A percentile compares a stretch with the other conserved stretches of the same genome.
Conservation (phyloP, 768 basidiomycete species). For the Pilatotrama ljubarskyi region DNA sequence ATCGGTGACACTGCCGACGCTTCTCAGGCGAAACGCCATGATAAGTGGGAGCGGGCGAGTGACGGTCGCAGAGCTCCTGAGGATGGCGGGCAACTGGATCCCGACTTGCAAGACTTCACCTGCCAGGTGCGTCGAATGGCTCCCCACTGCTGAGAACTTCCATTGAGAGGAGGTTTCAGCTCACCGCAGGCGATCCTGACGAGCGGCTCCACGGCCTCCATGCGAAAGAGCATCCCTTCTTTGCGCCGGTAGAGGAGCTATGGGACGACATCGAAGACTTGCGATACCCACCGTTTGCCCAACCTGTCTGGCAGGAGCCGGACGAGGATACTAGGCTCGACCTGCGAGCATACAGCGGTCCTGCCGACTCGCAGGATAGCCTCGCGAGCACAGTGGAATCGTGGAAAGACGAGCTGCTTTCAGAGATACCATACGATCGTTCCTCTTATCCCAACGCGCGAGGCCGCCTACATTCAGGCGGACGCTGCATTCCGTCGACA, state of each 20-base stretch:
- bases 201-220: slow-evolving; percentile 9
- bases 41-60: slow-evolving; percentile 13
- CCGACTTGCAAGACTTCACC: background rate
- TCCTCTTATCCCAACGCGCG: background rate
- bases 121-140: background rate
- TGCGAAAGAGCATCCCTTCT: slow-evolving; percentile 10
- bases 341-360: slow-evolving; percentile 12
- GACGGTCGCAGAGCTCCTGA: background rate
- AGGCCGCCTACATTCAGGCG: background rate
- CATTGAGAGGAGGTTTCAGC: background rate
- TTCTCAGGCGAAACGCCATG: background rate
- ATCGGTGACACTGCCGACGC: background rate
- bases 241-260: slow-evolving; percentile 4
- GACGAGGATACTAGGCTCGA: slow-evolving; percentile 16
- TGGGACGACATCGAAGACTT: slow-evolving; percentile 18
- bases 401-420: slow-evolving; percentile 4
- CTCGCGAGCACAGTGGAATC: background rate
- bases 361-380: slow-evolving; percentile 11
- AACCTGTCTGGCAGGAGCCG: slow-evolving; percentile 1
- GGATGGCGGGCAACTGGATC: background rate
- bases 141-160: background rate
- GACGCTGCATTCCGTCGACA: background rate
- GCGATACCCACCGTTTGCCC: slow-evolving; percentile 8
- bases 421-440: slow-evolving; percentile 6
- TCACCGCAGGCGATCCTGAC: background rate